Conservation (phyloP, 768 basidiomycete species). For the Leucogyrophana mollusca region DNA sequence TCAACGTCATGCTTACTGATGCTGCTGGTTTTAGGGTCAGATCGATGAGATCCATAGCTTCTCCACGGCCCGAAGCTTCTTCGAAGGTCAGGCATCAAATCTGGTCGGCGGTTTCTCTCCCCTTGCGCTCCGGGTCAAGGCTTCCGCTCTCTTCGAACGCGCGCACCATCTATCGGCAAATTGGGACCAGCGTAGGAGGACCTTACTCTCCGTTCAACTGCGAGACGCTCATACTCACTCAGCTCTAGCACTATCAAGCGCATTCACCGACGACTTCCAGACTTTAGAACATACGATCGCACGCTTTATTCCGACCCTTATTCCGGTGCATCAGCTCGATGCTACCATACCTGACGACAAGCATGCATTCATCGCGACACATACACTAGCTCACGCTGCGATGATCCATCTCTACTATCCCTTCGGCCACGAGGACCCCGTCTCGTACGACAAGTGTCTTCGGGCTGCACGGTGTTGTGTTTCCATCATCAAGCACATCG, state of each 20-base stretch:
- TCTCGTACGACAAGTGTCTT: slow-evolving; percentile 66
- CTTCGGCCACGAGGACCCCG: slow-evolving; percentile 57
- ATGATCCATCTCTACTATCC: slow-evolving; percentile 64
- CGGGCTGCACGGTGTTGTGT: slow-evolving; percentile 61
- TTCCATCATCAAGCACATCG: slow-evolving; percentile 58
- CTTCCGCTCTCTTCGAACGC: slow-evolving; percentile 70
- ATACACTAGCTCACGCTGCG: slow-evolving; percentile 67
- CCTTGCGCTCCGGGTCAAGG: slow-evolving; percentile 67
- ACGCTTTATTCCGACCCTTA: slow-evolving; percentile 61
- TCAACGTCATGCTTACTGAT: slow-evolving; percentile 12
- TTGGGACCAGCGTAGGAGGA: slow-evolving; percentile 59
- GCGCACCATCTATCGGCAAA: slow-evolving; percentile 59
- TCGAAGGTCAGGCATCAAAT: slow-evolving; percentile 54
- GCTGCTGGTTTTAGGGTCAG: slow-evolving; percentile 49
- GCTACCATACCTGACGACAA: slow-evolving; percentile 55
- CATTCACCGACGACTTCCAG: slow-evolving; percentile 57
- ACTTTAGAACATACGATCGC: slow-evolving; percentile 62
- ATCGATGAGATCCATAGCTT: slow-evolving; percentile 48
- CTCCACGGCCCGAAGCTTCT: slow-evolving; percentile 62
- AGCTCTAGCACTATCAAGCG: slow-evolving; percentile 45
- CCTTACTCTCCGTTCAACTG: slow-evolving; percentile 15
- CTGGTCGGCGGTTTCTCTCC: slow-evolving; percentile 56
- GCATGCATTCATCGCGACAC: slow-evolving; percentile 54
- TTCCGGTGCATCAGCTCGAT: slow-evolving; percentile 65
- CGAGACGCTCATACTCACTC: slow-evolving; percentile 20